A percentile compares a stretch with the other conserved stretches of the same genome.
Evolutionary conservation across 257 asterid species (phyloP).

Genomic region (Galeopsis tetrahit): DNA sequence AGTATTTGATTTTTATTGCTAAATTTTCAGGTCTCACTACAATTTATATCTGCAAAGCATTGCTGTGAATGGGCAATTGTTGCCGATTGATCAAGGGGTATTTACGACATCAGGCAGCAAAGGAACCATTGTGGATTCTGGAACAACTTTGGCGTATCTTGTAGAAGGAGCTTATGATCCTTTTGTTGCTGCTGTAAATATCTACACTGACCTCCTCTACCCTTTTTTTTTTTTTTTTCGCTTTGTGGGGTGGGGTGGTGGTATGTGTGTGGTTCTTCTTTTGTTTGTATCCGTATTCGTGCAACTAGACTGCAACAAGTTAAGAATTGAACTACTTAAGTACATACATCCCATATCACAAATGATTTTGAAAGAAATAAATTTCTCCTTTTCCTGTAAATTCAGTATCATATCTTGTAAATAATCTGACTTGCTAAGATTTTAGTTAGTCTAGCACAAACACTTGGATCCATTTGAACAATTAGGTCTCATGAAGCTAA

Average conservation of each 20-base stretch:
- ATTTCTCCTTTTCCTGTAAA: background rate
- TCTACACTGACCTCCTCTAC: conserved; percentile 20
- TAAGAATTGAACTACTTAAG: background rate
- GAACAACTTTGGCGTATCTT: conserved; percentile 86
- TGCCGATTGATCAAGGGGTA: conserved; percentile 35
- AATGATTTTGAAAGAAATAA: background rate
- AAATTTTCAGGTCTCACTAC: conserved; percentile 57
- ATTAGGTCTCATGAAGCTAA: conserved; percentile 6
- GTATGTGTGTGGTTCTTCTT: background rate
- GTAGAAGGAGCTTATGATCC: conserved; percentile 85
- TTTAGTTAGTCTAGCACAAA: background rate
- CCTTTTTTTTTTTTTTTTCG: too few relatives aligned
- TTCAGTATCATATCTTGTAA: background rate
- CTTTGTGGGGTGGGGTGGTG: background rate
- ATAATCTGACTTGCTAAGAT: background rate
- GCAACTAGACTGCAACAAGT: background rate
- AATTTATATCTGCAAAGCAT: conserved; percentile 39
- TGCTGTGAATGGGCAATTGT: conserved; percentile 38
- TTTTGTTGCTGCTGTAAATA: conserved; percentile 70
- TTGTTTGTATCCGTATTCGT: background rate
- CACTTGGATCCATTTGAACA: background rate
- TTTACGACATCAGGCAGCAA: conserved; percentile 39
- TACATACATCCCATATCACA: background rate
- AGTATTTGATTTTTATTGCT: conserved; percentile 24
- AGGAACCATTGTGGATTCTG: conserved; percentile 45